Evolutionary conservation across 2,329 filamentous ascomycete genomes (phyloP), one percentile per base, ranked within the genome.

Genomic region (Ceratocystiopsis sp.): DNA sequence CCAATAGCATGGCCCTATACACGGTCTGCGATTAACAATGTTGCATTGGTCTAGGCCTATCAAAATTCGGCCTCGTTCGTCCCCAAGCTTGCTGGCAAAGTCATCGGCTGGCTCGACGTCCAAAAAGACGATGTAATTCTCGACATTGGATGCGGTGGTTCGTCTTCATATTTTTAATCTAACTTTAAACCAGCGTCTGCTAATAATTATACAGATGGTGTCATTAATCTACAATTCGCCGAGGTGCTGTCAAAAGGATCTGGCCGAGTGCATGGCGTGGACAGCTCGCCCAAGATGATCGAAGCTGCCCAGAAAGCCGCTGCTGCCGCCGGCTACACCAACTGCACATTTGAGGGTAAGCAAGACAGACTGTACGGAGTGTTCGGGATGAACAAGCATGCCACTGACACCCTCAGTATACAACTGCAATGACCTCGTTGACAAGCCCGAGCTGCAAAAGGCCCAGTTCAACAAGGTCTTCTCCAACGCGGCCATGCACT

Each of bases 401-500:
- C 7, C 19, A 21, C 19, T 7, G 7, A 21, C 19, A 7, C 11
- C 13, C 21, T 19, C 33, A 72, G 69, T 67, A 29, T 43, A 66
- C 45, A 67, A 74, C 53, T 65, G 62, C 8, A 65, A 62, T 2
- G 49, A 59, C 10, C 57, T 73, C 17, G 40, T 54, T 37, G 50
- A 52, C 15, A 51, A 54, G 11, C 49, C 59, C 2, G 46, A 54
- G 35, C 56, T 69, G 2, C 61, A 66, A 45, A 48, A 49, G 3
- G 58, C 50, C 5, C 47, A 49, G 6, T 71, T 64, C 55, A 66
- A 54, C 48, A 80, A 80, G 52, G 67, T 65, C 51, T 80, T 80
- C 55, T 79, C 74, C 44, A 80, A 80, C 51, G 76, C 76, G 0
- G 76, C 75, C 0, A 63, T 80, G 56, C 74, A 79, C 58, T 80